Evolutionary conservation across 108 stramenopile genomes (phyloP).

Genomic region (Fistulifera pelliculosa): DNA sequence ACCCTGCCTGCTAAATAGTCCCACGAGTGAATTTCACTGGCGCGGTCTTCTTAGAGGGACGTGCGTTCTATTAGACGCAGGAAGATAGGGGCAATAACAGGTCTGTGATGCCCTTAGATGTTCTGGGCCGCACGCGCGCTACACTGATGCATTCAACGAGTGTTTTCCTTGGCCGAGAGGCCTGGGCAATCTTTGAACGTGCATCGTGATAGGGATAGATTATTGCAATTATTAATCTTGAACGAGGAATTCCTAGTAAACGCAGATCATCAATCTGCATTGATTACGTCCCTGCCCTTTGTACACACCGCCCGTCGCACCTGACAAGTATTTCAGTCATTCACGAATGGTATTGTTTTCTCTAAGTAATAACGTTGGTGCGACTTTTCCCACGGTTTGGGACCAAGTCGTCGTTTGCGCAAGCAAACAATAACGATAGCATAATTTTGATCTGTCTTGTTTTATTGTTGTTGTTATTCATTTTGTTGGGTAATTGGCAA

Average conservation of each 20-base stretch:
- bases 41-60: constrained; percentile 92
- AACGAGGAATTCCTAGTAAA: constrained; percentile 99
- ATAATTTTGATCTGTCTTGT: too few species aligned
- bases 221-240: constrained; percentile 99
- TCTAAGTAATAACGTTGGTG: too few species aligned
- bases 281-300: constrained; percentile 44
- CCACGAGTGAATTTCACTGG: constrained; percentile 54
- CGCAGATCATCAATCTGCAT: constrained; percentile 94
- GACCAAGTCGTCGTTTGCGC: too few species aligned
- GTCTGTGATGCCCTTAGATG: constrained; percentile 99
- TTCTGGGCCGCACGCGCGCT: constrained; percentile 98
- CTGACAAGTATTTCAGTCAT: too few species aligned
- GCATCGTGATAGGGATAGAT: constrained; percentile 99
- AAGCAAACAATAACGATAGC: too few species aligned
- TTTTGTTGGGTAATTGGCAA: too few species aligned
- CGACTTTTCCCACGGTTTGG: too few species aligned
- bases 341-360: too few species aligned
- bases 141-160: constrained; percentile 95
- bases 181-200: constrained; percentile 95
- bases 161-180: constrained; percentile 88
- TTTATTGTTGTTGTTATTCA: too few species aligned
- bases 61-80: constrained; percentile 84
- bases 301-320: constrained; percentile 99
- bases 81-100: constrained; percentile 97
- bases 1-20: constrained; percentile 96